phyloP scores from a whole-genome alignment of 495 filamentous ascomycete genomes.

The Daldinia grandis region DNA sequence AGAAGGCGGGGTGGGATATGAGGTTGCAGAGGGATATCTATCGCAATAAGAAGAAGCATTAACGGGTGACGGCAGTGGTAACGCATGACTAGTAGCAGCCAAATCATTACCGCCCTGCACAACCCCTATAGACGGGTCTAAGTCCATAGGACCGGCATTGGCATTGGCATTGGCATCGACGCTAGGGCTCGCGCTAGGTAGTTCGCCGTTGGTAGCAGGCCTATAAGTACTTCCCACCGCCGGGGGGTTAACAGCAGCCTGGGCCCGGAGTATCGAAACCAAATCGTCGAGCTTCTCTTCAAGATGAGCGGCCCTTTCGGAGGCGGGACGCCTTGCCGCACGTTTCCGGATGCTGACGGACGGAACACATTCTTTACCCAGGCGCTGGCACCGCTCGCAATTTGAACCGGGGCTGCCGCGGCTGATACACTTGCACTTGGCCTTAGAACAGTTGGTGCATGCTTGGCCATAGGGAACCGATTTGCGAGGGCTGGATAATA shows the following conservation, averaged over 20 bases:
- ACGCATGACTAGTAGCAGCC: conserved; percentile 2
- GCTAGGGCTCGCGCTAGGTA: conserved; percentile 8
- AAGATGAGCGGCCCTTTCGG: conserved; percentile 51
- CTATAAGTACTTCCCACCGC: conserved; percentile 11
- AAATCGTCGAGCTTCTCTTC: conserved; percentile 59
- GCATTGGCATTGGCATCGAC: conserved; percentile 15
- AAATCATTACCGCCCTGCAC: conserved; percentile 5
- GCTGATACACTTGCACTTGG: conserved; percentile 65
- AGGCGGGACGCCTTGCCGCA: conserved; percentile 34
- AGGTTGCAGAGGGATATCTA: conserved; percentile 18
- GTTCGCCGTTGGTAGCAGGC: conserved; percentile 10
- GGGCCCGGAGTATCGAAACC: conserved; percentile 52
- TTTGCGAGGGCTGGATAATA: conserved; percentile 18
- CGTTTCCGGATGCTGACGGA: conserved; percentile 53
- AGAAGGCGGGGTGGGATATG: conserved; percentile 38
- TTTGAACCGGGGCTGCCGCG: conserved; percentile 44
- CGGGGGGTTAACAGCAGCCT: conserved; percentile 34
- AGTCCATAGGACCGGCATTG: conserved; percentile 8
- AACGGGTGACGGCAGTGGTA: conserved; percentile 21
- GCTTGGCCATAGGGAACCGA: conserved; percentile 55
- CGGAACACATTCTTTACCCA: conserved; percentile 53
- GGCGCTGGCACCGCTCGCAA: conserved; percentile 64
- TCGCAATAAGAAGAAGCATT: conserved; percentile 1
- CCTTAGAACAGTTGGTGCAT: conserved; percentile 63
- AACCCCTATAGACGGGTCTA: conserved; percentile 21